Percentiles rank a stretch among this genome's conserved stretches.
phyloP scores from a whole-genome alignment of 2,329 filamentous ascomycete species.

The Fusarium sp. region DNA sequence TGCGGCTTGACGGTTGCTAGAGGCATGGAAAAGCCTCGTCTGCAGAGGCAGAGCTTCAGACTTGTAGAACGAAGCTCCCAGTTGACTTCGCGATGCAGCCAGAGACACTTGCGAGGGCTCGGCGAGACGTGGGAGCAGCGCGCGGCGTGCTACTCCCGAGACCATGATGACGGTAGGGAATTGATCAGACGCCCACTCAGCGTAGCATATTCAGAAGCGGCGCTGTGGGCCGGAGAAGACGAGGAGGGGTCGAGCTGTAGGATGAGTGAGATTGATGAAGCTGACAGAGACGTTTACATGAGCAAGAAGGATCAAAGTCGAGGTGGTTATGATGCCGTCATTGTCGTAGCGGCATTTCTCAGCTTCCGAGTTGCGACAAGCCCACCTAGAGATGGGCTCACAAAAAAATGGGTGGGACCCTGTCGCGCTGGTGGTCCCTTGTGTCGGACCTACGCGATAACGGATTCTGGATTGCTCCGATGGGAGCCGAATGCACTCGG shows the following conservation, averaged over 20 bases:
- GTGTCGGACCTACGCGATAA: slow-evolving; percentile 40
- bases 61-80: slow-evolving; percentile 36
- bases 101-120: slow-evolving; percentile 50
- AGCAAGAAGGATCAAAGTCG: slow-evolving; percentile 40
- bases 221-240: slow-evolving; percentile 30
- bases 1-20: slow-evolving; percentile 31
- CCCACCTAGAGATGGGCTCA: slow-evolving; percentile 19
- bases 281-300: slow-evolving; percentile 29
- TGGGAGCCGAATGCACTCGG: slow-evolving; percentile 31
- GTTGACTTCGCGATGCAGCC: slow-evolving; percentile 42
- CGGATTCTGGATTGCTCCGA: slow-evolving; percentile 38
- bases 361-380: slow-evolving; percentile 48
- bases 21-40: slow-evolving; percentile 38
- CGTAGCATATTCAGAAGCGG: slow-evolving; percentile 51
- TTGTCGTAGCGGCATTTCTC: slow-evolving; percentile 53
- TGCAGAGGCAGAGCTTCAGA: slow-evolving; percentile 35
- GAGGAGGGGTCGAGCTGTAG: slow-evolving; percentile 10
- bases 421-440: slow-evolving; percentile 23
- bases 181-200: slow-evolving; percentile 43
- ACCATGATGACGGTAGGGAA: slow-evolving; percentile 59
- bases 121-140: slow-evolving; percentile 63
- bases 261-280: slow-evolving; percentile 18
- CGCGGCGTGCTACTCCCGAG: slow-evolving; percentile 63
- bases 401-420: slow-evolving; percentile 46
- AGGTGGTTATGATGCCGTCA: slow-evolving; percentile 52